A percentile compares a stretch with the other conserved stretches of the same genome.
Conservation (phyloP, 192 early-diverging fungal species). For the Mortierella antarctica region DNA sequence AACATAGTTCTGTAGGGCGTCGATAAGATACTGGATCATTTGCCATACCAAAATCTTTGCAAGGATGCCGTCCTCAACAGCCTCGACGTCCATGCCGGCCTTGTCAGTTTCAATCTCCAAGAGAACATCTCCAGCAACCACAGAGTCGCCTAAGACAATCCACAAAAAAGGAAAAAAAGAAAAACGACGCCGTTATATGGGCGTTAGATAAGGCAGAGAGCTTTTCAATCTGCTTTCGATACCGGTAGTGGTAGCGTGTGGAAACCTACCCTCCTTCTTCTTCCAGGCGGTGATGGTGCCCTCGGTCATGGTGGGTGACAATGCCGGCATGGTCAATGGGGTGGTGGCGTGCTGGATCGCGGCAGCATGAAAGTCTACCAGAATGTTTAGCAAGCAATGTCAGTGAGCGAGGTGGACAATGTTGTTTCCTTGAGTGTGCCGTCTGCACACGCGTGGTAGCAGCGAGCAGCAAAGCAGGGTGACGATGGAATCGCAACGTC, state of each 20-base stretch:
- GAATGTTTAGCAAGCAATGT: neutral
- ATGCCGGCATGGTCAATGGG: conserved; percentile 88
- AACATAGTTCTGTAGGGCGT: neutral
- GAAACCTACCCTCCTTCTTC: conserved; percentile 74
- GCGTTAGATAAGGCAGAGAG: neutral
- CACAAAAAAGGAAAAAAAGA: neutral
- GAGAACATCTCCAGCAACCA: conserved; percentile 91
- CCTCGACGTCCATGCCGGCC: conserved; percentile 99
- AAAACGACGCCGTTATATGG: neutral
- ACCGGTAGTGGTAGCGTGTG: neutral
- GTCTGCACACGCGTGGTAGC: neutral
- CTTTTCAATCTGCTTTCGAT: neutral
- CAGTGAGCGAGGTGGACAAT: neutral
- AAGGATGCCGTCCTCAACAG: conserved; percentile 94
- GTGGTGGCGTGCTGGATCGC: conserved; percentile 59
- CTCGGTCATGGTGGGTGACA: conserved; percentile 98
- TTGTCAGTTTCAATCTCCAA: conserved; percentile 98
- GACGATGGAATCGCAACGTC: neutral
- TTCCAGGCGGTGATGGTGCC: conserved; percentile 95
- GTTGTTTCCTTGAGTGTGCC: neutral
- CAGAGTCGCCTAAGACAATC: conserved; percentile 75
- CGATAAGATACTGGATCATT: neutral
- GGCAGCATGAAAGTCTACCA: conserved; percentile 62
- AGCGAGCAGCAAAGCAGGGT: neutral
- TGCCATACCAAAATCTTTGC: conserved; percentile 87